Evolutionary conservation across 2,329 filamentous ascomycete species (phyloP).

Genomic region (Aspergillus sp.): DNA sequence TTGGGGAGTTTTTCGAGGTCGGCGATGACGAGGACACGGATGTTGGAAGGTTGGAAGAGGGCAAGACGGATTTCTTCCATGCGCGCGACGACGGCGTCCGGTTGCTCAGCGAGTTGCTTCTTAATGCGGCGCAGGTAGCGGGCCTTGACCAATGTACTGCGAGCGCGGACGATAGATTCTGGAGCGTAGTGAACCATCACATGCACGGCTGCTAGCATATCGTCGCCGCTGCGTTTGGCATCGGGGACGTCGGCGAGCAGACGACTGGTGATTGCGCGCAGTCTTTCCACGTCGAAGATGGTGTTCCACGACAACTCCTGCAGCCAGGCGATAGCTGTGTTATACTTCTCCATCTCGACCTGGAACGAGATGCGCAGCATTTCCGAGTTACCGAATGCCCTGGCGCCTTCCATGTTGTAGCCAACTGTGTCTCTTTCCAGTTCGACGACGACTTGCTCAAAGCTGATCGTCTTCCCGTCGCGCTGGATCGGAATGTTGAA

Average conservation of each 20-base stretch:
- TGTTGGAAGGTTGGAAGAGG: slow-evolving; percentile 77
- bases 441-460: slow-evolving; percentile 86
- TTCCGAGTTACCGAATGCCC: slow-evolving; percentile 68
- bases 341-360: slow-evolving; percentile 82
- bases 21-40: slow-evolving; percentile 76
- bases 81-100: slow-evolving; percentile 65
- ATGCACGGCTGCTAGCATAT: slow-evolving; percentile 57
- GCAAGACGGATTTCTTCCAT: slow-evolving; percentile 69
- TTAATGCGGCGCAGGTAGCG: slow-evolving; percentile 81
- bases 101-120: slow-evolving; percentile 69
- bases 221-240: slow-evolving; percentile 71
- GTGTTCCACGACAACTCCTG: slow-evolving; percentile 80
- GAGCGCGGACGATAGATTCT: slow-evolving; percentile 68
- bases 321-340: slow-evolving; percentile 73
- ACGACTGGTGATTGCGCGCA: slow-evolving; percentile 63
- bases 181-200: slow-evolving; percentile 74
- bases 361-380: slow-evolving; percentile 76
- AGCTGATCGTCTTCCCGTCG: slow-evolving; percentile 69
- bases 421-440: slow-evolving; percentile 86
- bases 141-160: slow-evolving; percentile 75
- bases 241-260: slow-evolving; percentile 88
- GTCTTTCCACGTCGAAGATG: slow-evolving; percentile 69
- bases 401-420: slow-evolving; percentile 66
- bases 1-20: slow-evolving; percentile 67
- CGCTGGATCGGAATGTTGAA: slow-evolving; percentile 83